Conservation (phyloP, 2,329 filamentous ascomycete species). For the Colletotrichum gloeosporioides region DNA sequence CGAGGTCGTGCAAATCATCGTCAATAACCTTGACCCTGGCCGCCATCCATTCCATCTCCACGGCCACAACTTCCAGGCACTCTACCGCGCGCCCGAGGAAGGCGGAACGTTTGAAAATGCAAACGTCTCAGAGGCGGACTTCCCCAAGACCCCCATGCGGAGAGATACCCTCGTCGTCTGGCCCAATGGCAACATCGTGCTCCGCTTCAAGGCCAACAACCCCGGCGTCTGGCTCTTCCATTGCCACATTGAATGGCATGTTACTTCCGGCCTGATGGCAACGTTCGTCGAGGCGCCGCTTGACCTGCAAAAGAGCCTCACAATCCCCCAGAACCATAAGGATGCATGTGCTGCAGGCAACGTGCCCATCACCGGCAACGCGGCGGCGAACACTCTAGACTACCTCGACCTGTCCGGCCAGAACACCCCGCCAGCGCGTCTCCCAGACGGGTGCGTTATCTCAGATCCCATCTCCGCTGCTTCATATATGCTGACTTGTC, state of each 20-base stretch:
- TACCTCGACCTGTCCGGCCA: constrained; percentile 68
- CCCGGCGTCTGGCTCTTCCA: constrained; percentile 77
- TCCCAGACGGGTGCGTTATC: constrained; percentile 66
- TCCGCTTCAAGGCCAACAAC: constrained; percentile 73
- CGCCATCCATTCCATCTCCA: constrained; percentile 82
- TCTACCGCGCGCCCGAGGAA: constrained; percentile 65
- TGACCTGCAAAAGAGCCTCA: constrained; percentile 64
- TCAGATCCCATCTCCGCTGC: neutral
- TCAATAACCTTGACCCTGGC: constrained; percentile 78
- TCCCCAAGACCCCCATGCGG: constrained; percentile 64
- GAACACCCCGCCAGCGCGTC: constrained; percentile 55
- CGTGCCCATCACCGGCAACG: constrained; percentile 69
- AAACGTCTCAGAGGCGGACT: constrained; percentile 48
- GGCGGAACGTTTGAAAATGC: constrained; percentile 59
- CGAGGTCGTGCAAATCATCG: constrained; percentile 73
- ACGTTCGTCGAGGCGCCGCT: constrained; percentile 69
- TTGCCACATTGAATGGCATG: constrained; percentile 83
- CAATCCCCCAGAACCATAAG: constrained; percentile 64
- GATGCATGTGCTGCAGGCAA: constrained; percentile 61
- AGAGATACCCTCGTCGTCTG: constrained; percentile 72
- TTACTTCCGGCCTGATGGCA: constrained; percentile 69
- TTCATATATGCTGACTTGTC: neutral
- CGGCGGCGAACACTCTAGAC: constrained; percentile 72
- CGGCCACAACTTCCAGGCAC: constrained; percentile 75
- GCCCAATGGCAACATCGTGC: constrained; percentile 70